Evolutionary conservation across 129 eudicot species (phyloP).

Genomic region (Calendula officinalis): DNA sequence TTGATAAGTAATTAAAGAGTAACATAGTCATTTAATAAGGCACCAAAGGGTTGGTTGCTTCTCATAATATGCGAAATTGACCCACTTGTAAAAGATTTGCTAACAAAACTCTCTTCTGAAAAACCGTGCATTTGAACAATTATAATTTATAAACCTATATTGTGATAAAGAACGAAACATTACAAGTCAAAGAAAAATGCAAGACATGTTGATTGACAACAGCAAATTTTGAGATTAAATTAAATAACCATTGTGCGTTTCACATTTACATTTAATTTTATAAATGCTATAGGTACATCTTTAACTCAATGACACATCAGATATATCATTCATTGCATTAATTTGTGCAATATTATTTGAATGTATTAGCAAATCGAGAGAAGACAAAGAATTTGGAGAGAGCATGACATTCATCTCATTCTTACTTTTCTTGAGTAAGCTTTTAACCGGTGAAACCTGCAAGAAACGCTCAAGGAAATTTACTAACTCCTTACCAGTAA

Average conservation of each 20-base stretch:
- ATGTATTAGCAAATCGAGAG: constrained; percentile 45
- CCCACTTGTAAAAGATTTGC: no score
- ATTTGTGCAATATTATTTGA: constrained; percentile 13
- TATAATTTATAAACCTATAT: no score
- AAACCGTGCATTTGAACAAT: no score
- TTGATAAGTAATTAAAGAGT: no score
- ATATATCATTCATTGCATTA: not conserved
- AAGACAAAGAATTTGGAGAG: constrained; percentile 52
- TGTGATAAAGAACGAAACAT: not conserved
- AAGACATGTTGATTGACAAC: not conserved
- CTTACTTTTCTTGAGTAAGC: constrained; percentile 34
- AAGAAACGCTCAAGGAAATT: not conserved
- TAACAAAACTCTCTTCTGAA: no score
- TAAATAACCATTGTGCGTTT: constrained; percentile 2
- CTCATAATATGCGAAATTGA: no score
- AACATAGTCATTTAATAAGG: no score
- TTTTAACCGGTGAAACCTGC: constrained; percentile 45
- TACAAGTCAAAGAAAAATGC: not conserved
- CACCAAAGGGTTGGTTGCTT: no score
- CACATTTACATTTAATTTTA: constrained; percentile 19
- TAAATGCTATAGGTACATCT: constrained; percentile 13
- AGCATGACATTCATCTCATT: constrained; percentile 38
- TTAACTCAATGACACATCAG: constrained; percentile 18
- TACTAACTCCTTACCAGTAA: not conserved
- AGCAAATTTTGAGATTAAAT: not conserved